phyloP scores from a whole-genome alignment of 2,329 filamentous ascomycete genomes.

The Fusarium albidum region DNA sequence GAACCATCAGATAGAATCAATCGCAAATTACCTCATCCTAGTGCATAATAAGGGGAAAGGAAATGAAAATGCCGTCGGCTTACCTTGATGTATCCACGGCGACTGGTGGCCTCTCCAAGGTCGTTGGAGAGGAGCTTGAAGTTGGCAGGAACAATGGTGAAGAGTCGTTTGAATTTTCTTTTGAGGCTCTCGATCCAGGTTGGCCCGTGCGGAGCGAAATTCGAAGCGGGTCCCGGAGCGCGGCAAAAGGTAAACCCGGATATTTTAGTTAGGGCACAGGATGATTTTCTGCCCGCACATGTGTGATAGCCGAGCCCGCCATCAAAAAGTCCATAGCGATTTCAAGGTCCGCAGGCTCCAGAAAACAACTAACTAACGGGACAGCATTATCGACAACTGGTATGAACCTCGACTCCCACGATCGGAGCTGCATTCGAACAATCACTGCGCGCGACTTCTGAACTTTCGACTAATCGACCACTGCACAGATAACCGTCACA shows the following conservation, averaged over 20 bases:
- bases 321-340: constrained; percentile 53
- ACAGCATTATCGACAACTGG: constrained; percentile 51
- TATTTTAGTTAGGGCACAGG: constrained; percentile 53
- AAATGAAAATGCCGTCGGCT: constrained; percentile 23
- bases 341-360: constrained; percentile 48
- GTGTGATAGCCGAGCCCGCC: constrained; percentile 44
- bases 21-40: constrained; percentile 99
- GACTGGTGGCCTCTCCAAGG: constrained; percentile 31
- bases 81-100: constrained; percentile 39
- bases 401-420: constrained; percentile 46
- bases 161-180: constrained; percentile 32
- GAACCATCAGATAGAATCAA: constrained; percentile 87
- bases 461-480: constrained; percentile 46
- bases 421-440: constrained; percentile 36
- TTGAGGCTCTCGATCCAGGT: constrained; percentile 34
- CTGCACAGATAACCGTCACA: constrained; percentile 67
- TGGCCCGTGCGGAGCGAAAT: constrained; percentile 32
- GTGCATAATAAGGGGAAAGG: constrained; percentile 16
- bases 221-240: neutral
- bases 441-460: constrained; percentile 37
- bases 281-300: constrained; percentile 52
- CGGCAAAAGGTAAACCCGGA: constrained; percentile 44
- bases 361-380: constrained; percentile 50
- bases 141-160: neutral
- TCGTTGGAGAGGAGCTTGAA: constrained; percentile 5